These are phyloP conservation scores for Silene uniflora DNA, from an alignment of 148 eudicot species.

Conservation along the genomic window DNA sequence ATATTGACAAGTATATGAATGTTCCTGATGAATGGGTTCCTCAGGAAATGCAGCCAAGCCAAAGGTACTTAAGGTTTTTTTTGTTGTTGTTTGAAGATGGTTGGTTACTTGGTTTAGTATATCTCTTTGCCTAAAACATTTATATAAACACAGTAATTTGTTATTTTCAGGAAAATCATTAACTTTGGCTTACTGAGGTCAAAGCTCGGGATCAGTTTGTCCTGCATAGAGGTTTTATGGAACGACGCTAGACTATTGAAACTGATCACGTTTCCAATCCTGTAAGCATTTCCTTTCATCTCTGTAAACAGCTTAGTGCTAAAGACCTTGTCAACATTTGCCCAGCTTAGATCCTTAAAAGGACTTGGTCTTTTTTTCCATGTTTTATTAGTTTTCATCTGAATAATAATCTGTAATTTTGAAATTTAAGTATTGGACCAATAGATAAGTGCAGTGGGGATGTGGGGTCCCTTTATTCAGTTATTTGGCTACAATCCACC, in stretches of 20 bases:
- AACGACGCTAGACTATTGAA: slow-evolving; percentile 86
- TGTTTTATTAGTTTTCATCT: neutral
- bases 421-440: slow-evolving; percentile 67
- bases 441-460: slow-evolving; percentile 93
- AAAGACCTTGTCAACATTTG: neutral
- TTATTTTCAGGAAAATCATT: slow-evolving; percentile 71
- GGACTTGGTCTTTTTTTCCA: neutral
- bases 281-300: slow-evolving; percentile 37
- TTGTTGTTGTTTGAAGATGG: neutral
- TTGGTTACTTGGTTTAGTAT: neutral
- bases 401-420: neutral
- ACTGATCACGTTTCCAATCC: slow-evolving; percentile 79
- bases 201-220: slow-evolving; percentile 95
- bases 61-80: no score
- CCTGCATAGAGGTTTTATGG: slow-evolving; percentile 85
- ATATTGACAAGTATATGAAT: slow-evolving; percentile 75
- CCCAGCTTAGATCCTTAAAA: neutral
- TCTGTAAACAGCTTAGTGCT: neutral
- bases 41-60: slow-evolving; percentile 76
- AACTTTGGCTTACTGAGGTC: slow-evolving; percentile 84
- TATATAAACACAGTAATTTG: neutral
- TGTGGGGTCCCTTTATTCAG: slow-evolving; percentile 79
- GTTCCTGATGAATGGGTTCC: slow-evolving; percentile 98
- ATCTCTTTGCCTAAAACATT: neutral
- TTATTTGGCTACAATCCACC: no score